A percentile compares a stretch with the other conserved stretches of the same genome.
Conservation (phyloP, 2,329 filamentous ascomycete genomes). For the Delphinella strobiligena region DNA sequence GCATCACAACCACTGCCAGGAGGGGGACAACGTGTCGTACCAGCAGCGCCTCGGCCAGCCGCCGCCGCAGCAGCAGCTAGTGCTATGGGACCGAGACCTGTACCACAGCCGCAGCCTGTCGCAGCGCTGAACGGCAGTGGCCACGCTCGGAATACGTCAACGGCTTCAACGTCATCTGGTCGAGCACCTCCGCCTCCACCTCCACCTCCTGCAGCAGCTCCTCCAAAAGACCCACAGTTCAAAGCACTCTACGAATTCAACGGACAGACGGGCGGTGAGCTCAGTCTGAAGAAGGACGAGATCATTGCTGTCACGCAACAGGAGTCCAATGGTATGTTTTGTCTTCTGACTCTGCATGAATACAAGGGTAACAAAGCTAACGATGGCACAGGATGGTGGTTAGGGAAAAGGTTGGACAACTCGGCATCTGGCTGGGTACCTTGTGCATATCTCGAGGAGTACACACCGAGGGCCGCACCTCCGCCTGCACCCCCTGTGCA, state of each 20-base stretch:
- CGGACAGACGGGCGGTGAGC: slow-evolving; percentile 73
- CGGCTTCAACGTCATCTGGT: slow-evolving; percentile 25
- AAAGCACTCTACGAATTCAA: slow-evolving; percentile 89
- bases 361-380: not conserved
- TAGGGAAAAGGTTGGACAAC: slow-evolving; percentile 60
- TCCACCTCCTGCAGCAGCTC: slow-evolving; percentile 46
- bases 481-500: slow-evolving; percentile 37
- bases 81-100: slow-evolving; percentile 27
- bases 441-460: slow-evolving; percentile 85
- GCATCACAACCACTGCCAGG: slow-evolving; percentile 27
- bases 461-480: slow-evolving; percentile 46
- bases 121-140: slow-evolving; percentile 36
- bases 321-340: slow-evolving; percentile 73
- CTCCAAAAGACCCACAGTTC: slow-evolving; percentile 60
- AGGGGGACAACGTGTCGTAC: slow-evolving; percentile 17
- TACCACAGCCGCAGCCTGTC: slow-evolving; percentile 34
- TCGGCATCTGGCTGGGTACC: slow-evolving; percentile 85
- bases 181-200: slow-evolving; percentile 52
- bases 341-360: not conserved
- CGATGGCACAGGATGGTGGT: slow-evolving; percentile 64
- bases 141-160: slow-evolving; percentile 28
- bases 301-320: slow-evolving; percentile 85
- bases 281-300: slow-evolving; percentile 68
- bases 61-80: slow-evolving; percentile 34
- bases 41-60: slow-evolving; percentile 27